phyloP scores from a whole-genome alignment of 768 basidiomycete species.

The Chalciporus pseudorubinellus region DNA sequence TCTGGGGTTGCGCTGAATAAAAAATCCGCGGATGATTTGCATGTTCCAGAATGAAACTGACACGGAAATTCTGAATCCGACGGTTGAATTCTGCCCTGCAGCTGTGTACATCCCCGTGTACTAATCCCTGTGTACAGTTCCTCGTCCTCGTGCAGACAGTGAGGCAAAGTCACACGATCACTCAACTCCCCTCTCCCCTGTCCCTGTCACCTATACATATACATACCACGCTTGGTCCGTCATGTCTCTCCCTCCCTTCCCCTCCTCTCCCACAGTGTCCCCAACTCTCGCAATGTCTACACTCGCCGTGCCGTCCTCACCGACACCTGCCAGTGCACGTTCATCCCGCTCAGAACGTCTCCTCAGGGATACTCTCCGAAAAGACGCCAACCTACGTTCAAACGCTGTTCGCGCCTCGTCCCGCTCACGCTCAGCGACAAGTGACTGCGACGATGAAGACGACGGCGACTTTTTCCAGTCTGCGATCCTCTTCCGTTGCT shows the following conservation, averaged over 20 bases:
- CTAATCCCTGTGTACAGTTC: too few relatives aligned
- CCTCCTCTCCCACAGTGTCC: constrained; percentile 16
- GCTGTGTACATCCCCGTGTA: too few relatives aligned
- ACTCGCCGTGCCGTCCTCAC: background rate
- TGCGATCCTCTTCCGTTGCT: constrained; percentile 25
- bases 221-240: background rate
- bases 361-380: constrained; percentile 55
- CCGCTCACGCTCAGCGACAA: constrained; percentile 26
- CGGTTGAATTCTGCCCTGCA: too few relatives aligned
- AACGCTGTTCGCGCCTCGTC: constrained; percentile 16
- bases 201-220: constrained; percentile 29
- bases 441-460: constrained; percentile 25
- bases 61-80: too few relatives aligned
- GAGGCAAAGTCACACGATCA: constrained; percentile 28
- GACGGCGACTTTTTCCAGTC: constrained; percentile 29
- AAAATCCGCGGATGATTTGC: background rate
- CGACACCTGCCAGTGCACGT: constrained; percentile 22
- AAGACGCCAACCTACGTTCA: constrained; percentile 41
- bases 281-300: background rate
- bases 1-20: background rate
- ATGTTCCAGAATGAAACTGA: too few relatives aligned
- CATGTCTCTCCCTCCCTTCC: constrained; percentile 8
- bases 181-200: constrained; percentile 23
- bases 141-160: constrained; percentile 13
- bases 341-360: constrained; percentile 54